Conservation (phyloP, 2,329 filamentous ascomycete species). For the Fonsecaea monophora region DNA sequence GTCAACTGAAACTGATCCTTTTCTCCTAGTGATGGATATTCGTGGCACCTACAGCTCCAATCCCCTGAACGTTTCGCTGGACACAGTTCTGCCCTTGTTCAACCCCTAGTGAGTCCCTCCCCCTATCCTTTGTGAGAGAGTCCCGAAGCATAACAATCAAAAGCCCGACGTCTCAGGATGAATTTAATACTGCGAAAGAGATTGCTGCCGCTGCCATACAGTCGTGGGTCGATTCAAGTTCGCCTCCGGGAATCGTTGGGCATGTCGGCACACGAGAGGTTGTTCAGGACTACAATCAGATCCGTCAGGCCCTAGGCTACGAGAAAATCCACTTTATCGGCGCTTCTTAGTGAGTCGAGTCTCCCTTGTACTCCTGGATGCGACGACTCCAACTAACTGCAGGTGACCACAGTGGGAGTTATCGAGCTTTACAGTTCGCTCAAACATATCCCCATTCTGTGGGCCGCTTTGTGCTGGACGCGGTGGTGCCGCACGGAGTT, state of each 20-base stretch:
- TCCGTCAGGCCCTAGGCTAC: constrained; percentile 21
- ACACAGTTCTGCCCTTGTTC: neutral
- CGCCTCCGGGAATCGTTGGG: constrained; percentile 9
- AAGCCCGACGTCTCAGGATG: constrained; percentile 14
- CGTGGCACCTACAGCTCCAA: constrained; percentile 19
- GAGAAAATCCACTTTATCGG: constrained; percentile 17
- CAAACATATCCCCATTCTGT: constrained; percentile 8
- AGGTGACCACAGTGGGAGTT: constrained; percentile 8
- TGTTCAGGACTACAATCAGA: constrained; percentile 16
- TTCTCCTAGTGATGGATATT: constrained; percentile 15
- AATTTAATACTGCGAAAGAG: constrained; percentile 7
- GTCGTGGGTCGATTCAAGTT: constrained; percentile 11
- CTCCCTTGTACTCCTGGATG: no score
- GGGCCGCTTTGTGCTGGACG: constrained; percentile 16
- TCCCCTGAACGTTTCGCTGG: constrained; percentile 14
- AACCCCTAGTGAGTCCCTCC: constrained; percentile 15
- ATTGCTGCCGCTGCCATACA: neutral
- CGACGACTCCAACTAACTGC: neutral
- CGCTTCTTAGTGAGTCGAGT: constrained; percentile 18
- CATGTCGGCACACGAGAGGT: constrained; percentile 19
- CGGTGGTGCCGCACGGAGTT: constrained; percentile 12
- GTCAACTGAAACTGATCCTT: neutral
- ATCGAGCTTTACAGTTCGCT: constrained; percentile 19
- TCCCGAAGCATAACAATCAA: neutral
- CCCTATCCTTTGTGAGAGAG: neutral